Conservation (phyloP, 2,329 filamentous ascomycete species). For the Fusarium marasasianum region DNA sequence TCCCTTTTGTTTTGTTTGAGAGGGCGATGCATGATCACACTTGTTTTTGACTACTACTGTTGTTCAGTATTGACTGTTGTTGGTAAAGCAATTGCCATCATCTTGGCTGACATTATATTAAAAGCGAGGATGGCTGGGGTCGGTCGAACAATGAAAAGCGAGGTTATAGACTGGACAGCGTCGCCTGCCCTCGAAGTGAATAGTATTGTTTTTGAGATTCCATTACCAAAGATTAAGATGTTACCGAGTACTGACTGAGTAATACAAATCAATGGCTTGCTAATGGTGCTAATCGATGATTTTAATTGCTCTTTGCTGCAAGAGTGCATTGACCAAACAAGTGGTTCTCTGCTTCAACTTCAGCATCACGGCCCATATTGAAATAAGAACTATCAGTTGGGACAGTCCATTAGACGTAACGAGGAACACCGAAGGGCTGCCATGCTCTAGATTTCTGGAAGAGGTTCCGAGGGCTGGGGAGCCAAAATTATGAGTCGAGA, state of each 20-base stretch:
- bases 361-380: not conserved
- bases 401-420: not conserved
- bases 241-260: not conserved
- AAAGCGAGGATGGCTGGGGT: conserved; percentile 33
- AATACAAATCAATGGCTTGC: not conserved
- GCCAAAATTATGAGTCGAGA: not conserved
- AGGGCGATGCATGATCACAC: not conserved
- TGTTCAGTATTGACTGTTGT: not conserved
- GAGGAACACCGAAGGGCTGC: not conserved
- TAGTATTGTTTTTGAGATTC: not conserved
- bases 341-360: not conserved
- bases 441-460: not conserved
- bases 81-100: not conserved
- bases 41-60: conserved; percentile 9
- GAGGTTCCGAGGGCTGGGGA: not conserved
- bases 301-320: not conserved
- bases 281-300: not conserved
- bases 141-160: conserved; percentile 31
- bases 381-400: not conserved
- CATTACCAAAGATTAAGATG: conserved; percentile 25
- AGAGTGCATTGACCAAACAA: not conserved
- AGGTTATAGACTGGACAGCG: conserved; percentile 36
- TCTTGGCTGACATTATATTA: conserved; percentile 10
- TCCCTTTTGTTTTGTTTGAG: not conserved
- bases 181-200: conserved; percentile 11